These are phyloP conservation scores for Debaryomyces tyrocola DNA, from an alignment of 805 yeast genomes.

Conservation along the genomic window DNA sequence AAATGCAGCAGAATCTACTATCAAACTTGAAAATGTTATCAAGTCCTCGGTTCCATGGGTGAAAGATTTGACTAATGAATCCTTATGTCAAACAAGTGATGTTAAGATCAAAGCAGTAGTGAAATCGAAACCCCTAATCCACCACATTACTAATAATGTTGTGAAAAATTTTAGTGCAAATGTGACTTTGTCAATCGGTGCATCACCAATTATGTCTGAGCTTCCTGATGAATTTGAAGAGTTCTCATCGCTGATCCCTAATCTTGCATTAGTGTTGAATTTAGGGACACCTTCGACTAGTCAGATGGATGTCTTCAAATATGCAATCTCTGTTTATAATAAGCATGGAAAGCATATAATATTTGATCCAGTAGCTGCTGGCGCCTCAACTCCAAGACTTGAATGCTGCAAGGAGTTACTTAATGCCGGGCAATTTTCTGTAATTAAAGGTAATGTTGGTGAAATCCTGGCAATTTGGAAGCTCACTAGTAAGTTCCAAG, in stretches of 20 bases:
- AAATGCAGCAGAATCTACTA: constrained; percentile 55
- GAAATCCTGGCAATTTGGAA: constrained; percentile 67
- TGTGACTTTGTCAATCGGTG: constrained; percentile 79
- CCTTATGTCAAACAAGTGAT: background rate
- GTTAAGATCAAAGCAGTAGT: constrained; percentile 15
- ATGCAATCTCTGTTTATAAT: constrained; percentile 63
- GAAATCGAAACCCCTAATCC: constrained; percentile 60
- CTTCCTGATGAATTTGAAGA: constrained; percentile 64
- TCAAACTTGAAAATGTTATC: constrained; percentile 28
- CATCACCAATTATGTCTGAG: constrained; percentile 88
- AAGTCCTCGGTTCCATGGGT: constrained; percentile 26
- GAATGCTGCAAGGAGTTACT: constrained; percentile 49
- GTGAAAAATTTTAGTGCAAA: constrained; percentile 88
- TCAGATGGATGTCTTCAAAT: constrained; percentile 40
- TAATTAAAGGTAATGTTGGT: constrained; percentile 84
- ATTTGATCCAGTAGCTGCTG: constrained; percentile 92
- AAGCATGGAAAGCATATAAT: constrained; percentile 58
- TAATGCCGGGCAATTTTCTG: constrained; percentile 56
- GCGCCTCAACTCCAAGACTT: constrained; percentile 67
- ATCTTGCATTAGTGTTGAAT: constrained; percentile 62
- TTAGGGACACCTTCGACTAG: constrained; percentile 67
- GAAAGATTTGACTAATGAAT: background rate
- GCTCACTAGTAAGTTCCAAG: constrained; percentile 21
- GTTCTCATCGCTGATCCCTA: constrained; percentile 51
- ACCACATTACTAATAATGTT: constrained; percentile 87